Evolutionary conservation across 2,329 filamentous ascomycete species (phyloP), one percentile per base, ranked within the genome.

Genomic region (Teratosphaeria destructans): DNA sequence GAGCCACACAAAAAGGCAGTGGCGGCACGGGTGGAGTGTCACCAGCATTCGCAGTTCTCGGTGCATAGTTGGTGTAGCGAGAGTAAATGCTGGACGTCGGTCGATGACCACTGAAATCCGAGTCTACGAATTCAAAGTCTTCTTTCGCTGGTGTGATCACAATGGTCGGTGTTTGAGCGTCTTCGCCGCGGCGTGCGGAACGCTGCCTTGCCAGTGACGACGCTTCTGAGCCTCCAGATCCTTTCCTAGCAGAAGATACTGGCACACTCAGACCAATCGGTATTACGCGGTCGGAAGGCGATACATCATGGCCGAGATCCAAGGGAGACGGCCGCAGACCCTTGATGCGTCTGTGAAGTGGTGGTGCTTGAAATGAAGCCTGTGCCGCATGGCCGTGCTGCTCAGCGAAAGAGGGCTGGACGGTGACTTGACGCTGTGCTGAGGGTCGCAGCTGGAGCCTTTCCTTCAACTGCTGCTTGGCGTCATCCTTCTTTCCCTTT

Each of bases 201-300:
- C 19, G 19, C 10, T 37, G 26, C 27, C 53, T 55, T 32, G 29
- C 34, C 19, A 19, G 12, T 5, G 19, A 55, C 8, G 34, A 10
- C 19, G 53, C 19, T 23, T 55, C 29, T 34, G 29, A 32, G 53
- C 34, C 53, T 55, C 14, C 53, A 3, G 34, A 55, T 8, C 29
- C 53, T 32, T 55, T 55, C 12, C 53, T 34, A 7, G 16, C 53
- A 55, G 29, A 27, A 23, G 53, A 8, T 6, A 83, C 81, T 2
- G 86, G 82, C 54, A 90, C 76, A 14, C 82, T 81, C 56, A 90
- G 84, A 12, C 87, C 87, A 64, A 90, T 90, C 52, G 87, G 80
- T 61, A 90, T 90, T 1, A 85, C 85, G n/a, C 84, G 79, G 66
- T 87, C 84, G 60, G 81, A 82, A 0, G 87, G 87, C 14, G 87